Evolutionary conservation across 768 basidiomycete species (phyloP), one percentile per base, ranked within the genome.

Genomic region (Boletales sp.): DNA sequence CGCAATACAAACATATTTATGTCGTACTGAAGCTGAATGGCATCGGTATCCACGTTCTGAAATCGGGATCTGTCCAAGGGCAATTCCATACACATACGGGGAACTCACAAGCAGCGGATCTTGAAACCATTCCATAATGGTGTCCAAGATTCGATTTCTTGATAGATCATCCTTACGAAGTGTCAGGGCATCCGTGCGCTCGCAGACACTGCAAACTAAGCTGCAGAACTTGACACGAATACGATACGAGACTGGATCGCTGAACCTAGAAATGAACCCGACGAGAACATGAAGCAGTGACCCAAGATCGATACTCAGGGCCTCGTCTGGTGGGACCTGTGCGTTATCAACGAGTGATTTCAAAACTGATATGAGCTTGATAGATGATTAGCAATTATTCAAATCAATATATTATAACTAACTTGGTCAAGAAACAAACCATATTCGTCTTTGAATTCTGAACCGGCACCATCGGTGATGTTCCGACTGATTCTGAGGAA

Each of bases 291-390:
- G 65, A 59, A 88, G 74, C 2, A 78, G 77, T 10, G 77, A 72
- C 43, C 78, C 79, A n/a, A 87, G 73, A 59, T 88, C 85, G 29
- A 84, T 77, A 51, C 74, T 78, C 55, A 81, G 72, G 13, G 81
- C 67, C 43, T 87, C 84, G 45, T 87, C 83, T 21, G 79, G 67
- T 9, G 75, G 71, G 18, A 72, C 71, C 40, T 82, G 75, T 15
- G 78, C 74, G 51, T 87, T 88, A 50, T 92, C 90, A n/a, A 90
- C 75, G 40, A 90, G 75, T 8, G 87, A 75, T 58, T 87, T 88
- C 41, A 94, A 69, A 27, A 94, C 82, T 0, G 81, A 74, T 43
- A 90, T 81, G 53, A 86, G 82, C 85, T 94, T 62, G 27, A 51
- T 56, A 57, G 40, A 15, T 13, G 31, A 48, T 67, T 36, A 68